A percentile compares a stretch with the other conserved stretches of the same genome.
Conservation (phyloP, 2,329 filamentous ascomycete genomes). For the Phoma sp. region DNA sequence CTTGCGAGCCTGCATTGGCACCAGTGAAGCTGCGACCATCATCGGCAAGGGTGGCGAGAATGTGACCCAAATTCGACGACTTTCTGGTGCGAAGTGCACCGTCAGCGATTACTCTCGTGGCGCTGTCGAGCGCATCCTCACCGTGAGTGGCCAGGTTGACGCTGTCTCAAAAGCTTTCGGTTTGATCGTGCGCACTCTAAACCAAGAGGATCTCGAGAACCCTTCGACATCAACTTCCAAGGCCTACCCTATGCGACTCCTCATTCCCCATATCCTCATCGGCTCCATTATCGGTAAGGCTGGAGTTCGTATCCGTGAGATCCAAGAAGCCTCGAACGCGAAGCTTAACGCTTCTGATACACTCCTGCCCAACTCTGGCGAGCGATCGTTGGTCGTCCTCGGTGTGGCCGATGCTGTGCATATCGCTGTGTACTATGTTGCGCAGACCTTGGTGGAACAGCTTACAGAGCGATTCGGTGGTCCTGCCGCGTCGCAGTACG, state of each 20-base stretch:
- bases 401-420: constrained; percentile 98
- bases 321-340: constrained; percentile 95
- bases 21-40: constrained; percentile 93
- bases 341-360: constrained; percentile 96
- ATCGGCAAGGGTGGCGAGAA: constrained; percentile 99
- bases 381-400: constrained; percentile 96
- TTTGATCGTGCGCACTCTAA: constrained; percentile 95
- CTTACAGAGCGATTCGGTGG: constrained; percentile 96
- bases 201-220: constrained; percentile 90
- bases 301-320: constrained; percentile 94
- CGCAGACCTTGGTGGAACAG: constrained; percentile 96
- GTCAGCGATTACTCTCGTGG: constrained; percentile 98
- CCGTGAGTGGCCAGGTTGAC: constrained; percentile 94
- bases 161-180: constrained; percentile 98
- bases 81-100: constrained; percentile 97
- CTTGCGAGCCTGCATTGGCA: constrained; percentile 95
- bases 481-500: constrained; percentile 95
- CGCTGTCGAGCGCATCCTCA: constrained; percentile 95
- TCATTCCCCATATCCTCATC: constrained; percentile 96
- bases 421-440: constrained; percentile 98
- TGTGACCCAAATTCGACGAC: constrained; percentile 91
- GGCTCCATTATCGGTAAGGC: constrained; percentile 99
- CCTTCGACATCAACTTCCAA: constrained; percentile 93
- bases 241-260: constrained; percentile 92
- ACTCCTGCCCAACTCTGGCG: constrained; percentile 90